Evolutionary conservation across 1,284 basidiomycete genomes (phyloP), one percentile per base, ranked within the genome.

Genomic region (Austroboletus novae-zelandiae): DNA sequence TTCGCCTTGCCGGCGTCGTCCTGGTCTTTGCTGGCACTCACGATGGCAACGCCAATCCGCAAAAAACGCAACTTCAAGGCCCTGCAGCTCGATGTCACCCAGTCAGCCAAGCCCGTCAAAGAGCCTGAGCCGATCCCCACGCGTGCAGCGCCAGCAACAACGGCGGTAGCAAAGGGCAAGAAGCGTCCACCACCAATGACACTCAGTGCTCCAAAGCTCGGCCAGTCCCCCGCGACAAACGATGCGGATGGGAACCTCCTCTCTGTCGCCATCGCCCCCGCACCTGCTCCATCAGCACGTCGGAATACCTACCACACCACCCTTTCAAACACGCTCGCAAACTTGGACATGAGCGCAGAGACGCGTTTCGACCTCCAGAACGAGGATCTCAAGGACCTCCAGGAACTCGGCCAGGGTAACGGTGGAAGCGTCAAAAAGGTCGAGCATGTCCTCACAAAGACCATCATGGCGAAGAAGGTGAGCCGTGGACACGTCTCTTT

Each of bases 401-500:
- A 81, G 27, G 96, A 99, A 69, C 79, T 99, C 4, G 96, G 96
- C 0, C 88, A 94, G 56, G 96, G 96, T n/a, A 98, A 98, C 65
- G 94, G 96, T 1, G 96, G 97, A 37, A 98, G 94, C 46, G 97
- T 99, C 49, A 91, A 91, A 68, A 93, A 91, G 72, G 95, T 94
- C n/a, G 82, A 91, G 69, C 94, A 97, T 68, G 76, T 84, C n/a
- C 92, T 93, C 25, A 91, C 90, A 36, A 84, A 87, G 31, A 89
- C 84, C 5, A 82, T 91, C 57, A 97, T 97, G 94, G 94, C 94
- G 1, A 92, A 94, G 74, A 97, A 98, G 85, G 94, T 91, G 59
- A 48, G 83, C 71, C 31, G 32, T 17, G 5, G 29, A 35, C 8
- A 9, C 47, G 48, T 11, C 34, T 47, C 51, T 35, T 31, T 10